These are phyloP conservation scores for Talaromyces trachyspermus DNA, from an alignment of 495 filamentous ascomycete genomes.

Conservation along the genomic window DNA sequence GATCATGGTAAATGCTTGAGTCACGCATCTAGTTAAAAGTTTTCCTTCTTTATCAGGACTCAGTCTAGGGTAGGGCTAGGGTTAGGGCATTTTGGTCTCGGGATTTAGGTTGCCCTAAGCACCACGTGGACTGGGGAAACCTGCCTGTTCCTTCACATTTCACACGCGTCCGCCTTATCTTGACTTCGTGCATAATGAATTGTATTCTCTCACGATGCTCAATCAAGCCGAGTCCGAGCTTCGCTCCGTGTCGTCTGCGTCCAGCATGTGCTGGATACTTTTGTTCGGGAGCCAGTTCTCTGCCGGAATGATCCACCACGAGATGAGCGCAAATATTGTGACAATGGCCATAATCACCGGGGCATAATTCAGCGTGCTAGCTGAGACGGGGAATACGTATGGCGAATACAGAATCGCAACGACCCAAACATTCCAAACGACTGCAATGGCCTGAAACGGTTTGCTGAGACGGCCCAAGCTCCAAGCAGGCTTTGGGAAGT, in stretches of 20 bases:
- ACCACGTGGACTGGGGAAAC: too few relatives aligned
- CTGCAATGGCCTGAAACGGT: constrained; percentile 43
- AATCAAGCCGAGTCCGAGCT: not conserved
- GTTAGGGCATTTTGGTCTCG: too few relatives aligned
- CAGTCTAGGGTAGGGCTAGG: too few relatives aligned
- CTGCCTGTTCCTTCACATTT: constrained; percentile 4
- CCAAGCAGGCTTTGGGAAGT: constrained; percentile 39
- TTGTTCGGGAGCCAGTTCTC: constrained; percentile 35
- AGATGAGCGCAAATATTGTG: constrained; percentile 38
- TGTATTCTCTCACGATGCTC: not conserved
- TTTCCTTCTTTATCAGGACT: too few relatives aligned
- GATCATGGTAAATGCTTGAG: too few relatives aligned
- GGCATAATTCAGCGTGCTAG: constrained; percentile 39
- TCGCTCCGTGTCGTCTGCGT: constrained; percentile 7
- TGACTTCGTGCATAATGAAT: not conserved
- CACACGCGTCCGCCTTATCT: not conserved
- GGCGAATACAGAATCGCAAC: constrained; percentile 42
- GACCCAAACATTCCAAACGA: constrained; percentile 45
- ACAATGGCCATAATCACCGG: constrained; percentile 42
- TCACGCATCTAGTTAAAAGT: too few relatives aligned
- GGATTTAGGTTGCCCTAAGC: too few relatives aligned
- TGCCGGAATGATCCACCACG: constrained; percentile 42
- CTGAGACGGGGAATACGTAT: constrained; percentile 36
- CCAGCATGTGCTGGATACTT: constrained; percentile 37
- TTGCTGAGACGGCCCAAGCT: constrained; percentile 36